Evolutionary conservation across 345 rosid species (phyloP).

Genomic region (Bretschneidera sinensis): DNA sequence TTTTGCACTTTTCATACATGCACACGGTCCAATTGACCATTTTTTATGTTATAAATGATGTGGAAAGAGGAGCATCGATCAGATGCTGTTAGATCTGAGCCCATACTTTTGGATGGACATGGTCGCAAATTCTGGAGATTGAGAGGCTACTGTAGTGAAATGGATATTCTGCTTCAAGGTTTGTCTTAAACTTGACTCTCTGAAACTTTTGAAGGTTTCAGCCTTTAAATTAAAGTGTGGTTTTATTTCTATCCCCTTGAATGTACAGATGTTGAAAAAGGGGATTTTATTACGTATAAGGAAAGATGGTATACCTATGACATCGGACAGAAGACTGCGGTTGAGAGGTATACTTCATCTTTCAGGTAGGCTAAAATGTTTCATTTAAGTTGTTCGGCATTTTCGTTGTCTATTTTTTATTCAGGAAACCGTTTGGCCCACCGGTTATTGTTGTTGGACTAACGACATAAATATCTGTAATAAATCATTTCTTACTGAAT

Average conservation of each 20-base stretch:
- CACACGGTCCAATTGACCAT: background rate
- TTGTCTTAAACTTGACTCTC: background rate
- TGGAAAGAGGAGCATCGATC: slow-evolving; percentile 4
- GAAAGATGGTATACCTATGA: slow-evolving; percentile 15
- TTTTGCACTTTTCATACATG: no score
- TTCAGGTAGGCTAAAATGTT: slow-evolving; percentile 7
- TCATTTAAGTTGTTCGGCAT: no score
- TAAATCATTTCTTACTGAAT: no score
- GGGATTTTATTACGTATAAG: background rate
- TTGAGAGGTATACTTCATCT: slow-evolving; percentile 16
- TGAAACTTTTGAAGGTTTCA: background rate
- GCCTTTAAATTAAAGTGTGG: background rate
- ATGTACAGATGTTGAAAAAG: slow-evolving; percentile 12
- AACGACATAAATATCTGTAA: no score
- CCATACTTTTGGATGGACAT: slow-evolving; percentile 8
- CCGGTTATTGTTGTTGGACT: no score
- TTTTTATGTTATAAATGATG: background rate
- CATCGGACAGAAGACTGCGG: background rate
- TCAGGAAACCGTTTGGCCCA: no score
- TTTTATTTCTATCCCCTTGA: background rate
- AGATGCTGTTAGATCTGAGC: slow-evolving; percentile 18
- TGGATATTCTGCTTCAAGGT: slow-evolving; percentile 19
- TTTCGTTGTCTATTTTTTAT: no score
- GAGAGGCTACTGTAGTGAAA: slow-evolving; percentile 13
- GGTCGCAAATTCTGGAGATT: slow-evolving; percentile 12